Evolutionary conservation across 2,329 filamentous ascomycete genomes (phyloP).

Genomic region (Byssothecium circinans): DNA sequence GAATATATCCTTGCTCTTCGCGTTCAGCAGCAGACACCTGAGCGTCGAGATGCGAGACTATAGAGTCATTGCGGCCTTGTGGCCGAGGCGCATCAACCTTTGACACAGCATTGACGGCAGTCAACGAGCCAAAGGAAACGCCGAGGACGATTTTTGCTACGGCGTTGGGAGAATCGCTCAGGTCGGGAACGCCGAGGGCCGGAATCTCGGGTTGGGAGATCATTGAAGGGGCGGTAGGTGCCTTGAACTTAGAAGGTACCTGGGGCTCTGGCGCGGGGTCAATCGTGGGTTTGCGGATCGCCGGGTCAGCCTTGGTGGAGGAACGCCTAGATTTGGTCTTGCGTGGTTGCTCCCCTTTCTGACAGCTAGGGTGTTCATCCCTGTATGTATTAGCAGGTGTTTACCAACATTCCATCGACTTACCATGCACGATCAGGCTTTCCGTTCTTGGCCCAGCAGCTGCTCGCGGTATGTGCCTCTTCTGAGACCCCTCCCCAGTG

Average conservation of each 20-base stretch:
- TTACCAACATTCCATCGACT: not conserved
- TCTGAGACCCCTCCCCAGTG: conserved; percentile 33
- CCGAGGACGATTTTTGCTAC: conserved; percentile 9
- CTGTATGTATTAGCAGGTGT: conserved; percentile 9
- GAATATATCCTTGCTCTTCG: not conserved
- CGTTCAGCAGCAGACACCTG: conserved; percentile 21
- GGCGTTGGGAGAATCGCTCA: conserved; percentile 14
- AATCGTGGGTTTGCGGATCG: not conserved
- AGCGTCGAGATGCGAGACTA: conserved; percentile 24
- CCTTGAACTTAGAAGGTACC: conserved; percentile 3
- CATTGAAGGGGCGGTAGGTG: conserved; percentile 15
- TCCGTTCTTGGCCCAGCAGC: conserved; percentile 36
- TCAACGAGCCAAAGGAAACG: conserved; percentile 16
- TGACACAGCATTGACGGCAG: conserved; percentile 28
- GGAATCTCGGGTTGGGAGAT: conserved; percentile 2
- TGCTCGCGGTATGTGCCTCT: conserved; percentile 27
- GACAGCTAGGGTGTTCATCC: conserved; percentile 36
- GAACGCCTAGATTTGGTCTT: not conserved
- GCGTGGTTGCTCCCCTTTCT: conserved; percentile 1
- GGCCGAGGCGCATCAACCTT: conserved; percentile 29
- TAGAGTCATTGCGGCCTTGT: conserved; percentile 25
- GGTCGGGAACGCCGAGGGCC: conserved; percentile 13
- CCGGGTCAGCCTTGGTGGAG: not conserved
- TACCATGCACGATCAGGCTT: conserved; percentile 35
- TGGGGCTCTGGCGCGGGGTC: not conserved